Base-by-base conservation (phyloP, 352 stramenopile genomes). In the Phytophthora tentaculata region DNA sequence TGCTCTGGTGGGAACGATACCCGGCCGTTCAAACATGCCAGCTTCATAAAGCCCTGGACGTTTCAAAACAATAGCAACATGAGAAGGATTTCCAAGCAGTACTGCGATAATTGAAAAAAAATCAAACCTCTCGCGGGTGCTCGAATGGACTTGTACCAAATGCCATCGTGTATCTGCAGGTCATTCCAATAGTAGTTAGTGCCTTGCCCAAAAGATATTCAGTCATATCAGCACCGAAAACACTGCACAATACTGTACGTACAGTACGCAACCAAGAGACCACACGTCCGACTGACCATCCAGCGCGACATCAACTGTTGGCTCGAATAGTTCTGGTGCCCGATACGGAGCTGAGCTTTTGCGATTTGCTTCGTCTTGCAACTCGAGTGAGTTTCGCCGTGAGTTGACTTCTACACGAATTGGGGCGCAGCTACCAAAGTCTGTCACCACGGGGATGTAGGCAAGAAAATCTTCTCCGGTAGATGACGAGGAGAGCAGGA, bases 281-380 rank as follows among this genome's bases (percentile, higher is more conserved):
- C 86, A 96, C 23, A 96, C 82, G 28, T 96, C 88, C 2, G 84
- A 92, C 58, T 94, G 88, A 16, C 86, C 88, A 67, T 96, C 85
- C 20, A 95, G 59, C 1, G 85, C 66, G 1, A 72, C 67, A 43
- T 92, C 85, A 29, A 93, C 67, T 2, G 65, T 79, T 22, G 86
- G 82, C 66, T 96, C 85, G 60, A 95, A 94, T 13, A 96, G 76
- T 75, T 97, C 90, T 0, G 90, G 90, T 3, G 90, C 90, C 20
- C 86, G 83, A 43, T 96, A 97, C 5, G 87, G 84, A 17, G 84
- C 85, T 39, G 84, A 94, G 71, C 84, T 95, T 49, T 95, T 96
- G 6, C 84, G 82, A 39, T 80, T 94, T 29, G 86, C 84, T 41
- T 94, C 85, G 37, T 95, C 88, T 69, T 94, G 84, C 9, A 93